Evolutionary conservation across 768 basidiomycete species (phyloP), one percentile per base, ranked within the genome.

Genomic region (Tricholomella constricta): DNA sequence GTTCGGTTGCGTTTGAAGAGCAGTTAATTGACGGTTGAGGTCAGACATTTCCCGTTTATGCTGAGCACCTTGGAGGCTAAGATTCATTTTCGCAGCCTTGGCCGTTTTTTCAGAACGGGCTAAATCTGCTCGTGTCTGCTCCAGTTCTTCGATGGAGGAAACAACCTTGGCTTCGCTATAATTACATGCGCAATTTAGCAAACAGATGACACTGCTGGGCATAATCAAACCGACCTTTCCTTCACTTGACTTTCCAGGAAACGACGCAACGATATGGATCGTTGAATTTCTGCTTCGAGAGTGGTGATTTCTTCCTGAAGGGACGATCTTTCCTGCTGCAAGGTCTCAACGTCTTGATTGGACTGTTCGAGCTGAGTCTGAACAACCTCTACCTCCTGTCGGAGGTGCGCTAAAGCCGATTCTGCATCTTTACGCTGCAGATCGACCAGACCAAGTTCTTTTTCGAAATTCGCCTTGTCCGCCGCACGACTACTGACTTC

Each of bases 261-360:
- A 52, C 84, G 79, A 34, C 73, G 74, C 51, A 87, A 67, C 6
- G 89, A 88, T 41, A 79, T 71, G 8, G 75, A 77, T 32, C 84
- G 81, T 65, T 90, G 86, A 11, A 82, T 66, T 61, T 90, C 86
- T 2, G 88, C 85, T 54, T 81, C 80, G 23, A 89, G 69, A 12
- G 71, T 68, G 0, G 86, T 88, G 41, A 78, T 76, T 58, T 84
- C 74, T 43, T 76, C 73, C 54, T 88, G 83, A 14, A 86, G 66
- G 9, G 64, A 46, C 1, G 65, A 68, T 56, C 77, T 83, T 68
- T 89, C 85, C 40, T 78, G 73, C 54, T 80, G 77, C 17, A 77
- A 49, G 4, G 62, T 40, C 29, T 72, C 66, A 22, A 76, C 54
- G 12, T 74, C 70, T 1, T 51, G 51, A 41, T 74, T 69, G 23